phyloP scores from a whole-genome alignment of 2,329 filamentous ascomycete species.

The Cladosporium sp. region DNA sequence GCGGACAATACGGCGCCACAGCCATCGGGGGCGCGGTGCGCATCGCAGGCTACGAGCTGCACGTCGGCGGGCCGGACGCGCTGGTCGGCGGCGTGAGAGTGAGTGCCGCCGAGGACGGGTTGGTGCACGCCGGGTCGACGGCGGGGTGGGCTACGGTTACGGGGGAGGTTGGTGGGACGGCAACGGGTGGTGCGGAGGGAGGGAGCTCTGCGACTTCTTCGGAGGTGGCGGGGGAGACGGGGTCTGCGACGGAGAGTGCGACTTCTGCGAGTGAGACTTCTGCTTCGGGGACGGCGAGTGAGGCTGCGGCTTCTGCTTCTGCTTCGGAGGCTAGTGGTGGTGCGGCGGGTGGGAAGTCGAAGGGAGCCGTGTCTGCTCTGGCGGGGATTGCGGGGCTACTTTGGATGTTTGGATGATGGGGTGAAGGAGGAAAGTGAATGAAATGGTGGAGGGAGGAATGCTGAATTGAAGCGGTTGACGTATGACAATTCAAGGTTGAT shows the following conservation, averaged over 20 bases:
- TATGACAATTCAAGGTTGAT: not conserved
- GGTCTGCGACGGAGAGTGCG: slow-evolving; percentile 1
- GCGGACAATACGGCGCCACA: slow-evolving; percentile 6
- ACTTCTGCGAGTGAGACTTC: not conserved
- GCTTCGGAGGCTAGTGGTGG: slow-evolving; percentile 3
- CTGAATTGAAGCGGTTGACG: not conserved
- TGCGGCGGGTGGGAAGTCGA: slow-evolving; percentile 2
- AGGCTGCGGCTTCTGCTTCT: not conserved
- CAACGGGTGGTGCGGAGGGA: not conserved
- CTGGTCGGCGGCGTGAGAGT: slow-evolving; percentile 12
- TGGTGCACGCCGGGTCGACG: not conserved
- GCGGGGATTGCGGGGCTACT: slow-evolving; percentile 8
- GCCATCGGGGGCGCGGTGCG: not conserved
- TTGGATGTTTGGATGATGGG: slow-evolving; percentile 8
- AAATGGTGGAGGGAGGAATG: not conserved
- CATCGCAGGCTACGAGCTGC: slow-evolving; percentile 9
- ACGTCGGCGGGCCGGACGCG: not conserved
- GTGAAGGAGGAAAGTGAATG: not conserved
- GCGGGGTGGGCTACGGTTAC: slow-evolving; percentile 1
- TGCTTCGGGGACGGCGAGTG: not conserved
- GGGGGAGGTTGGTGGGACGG: slow-evolving; percentile 1
- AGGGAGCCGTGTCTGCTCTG: slow-evolving; percentile 1
- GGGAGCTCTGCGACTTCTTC: slow-evolving; percentile 1
- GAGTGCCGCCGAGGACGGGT: not conserved
- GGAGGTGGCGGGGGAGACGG: slow-evolving; percentile 3